Evolutionary conservation across 2,329 filamentous ascomycete species (phyloP).

Genomic region (Zasmidium angulare): DNA sequence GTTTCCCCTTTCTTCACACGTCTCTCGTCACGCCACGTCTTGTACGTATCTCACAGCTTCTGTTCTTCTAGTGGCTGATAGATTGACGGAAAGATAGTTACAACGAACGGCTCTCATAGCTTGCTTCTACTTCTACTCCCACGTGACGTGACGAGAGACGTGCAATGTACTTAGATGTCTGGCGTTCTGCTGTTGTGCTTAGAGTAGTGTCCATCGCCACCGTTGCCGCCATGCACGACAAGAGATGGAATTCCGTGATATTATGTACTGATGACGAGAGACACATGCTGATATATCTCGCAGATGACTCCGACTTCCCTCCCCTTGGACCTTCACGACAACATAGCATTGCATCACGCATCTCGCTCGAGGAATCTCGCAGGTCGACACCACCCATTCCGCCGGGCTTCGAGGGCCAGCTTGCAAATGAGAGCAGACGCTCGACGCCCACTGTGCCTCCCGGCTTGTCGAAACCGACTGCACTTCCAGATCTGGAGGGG

Average conservation of each 20-base stretch:
- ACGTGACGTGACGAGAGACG: constrained; percentile 27
- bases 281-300: constrained; percentile 17
- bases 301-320: constrained; percentile 33
- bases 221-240: constrained; percentile 25
- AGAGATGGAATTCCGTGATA: constrained; percentile 17
- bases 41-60: constrained; percentile 36
- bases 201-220: constrained; percentile 9
- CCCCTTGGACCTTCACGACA: constrained; percentile 25
- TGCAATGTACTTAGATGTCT: constrained; percentile 20
- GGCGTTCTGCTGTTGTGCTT: constrained; percentile 14
- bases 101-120: constrained; percentile 18
- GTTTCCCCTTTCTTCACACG: constrained; percentile 20
- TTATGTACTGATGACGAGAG: background rate
- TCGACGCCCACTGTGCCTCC: constrained; percentile 48
- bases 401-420: constrained; percentile 35
- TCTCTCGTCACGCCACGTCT: constrained; percentile 28
- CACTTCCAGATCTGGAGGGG: constrained; percentile 30
- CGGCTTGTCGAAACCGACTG: constrained; percentile 39
- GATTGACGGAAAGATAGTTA: constrained; percentile 37
- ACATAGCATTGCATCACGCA: constrained; percentile 24
- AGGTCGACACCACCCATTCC: constrained; percentile 37
- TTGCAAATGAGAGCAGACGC: constrained; percentile 39
- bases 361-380: constrained; percentile 31
- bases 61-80: constrained; percentile 33
- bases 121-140: constrained; percentile 12